A percentile compares a stretch with the other conserved stretches of the same genome.
Evolutionary conservation across 768 basidiomycete species (phyloP).

Genomic region (Psilocybe tampanensis): DNA sequence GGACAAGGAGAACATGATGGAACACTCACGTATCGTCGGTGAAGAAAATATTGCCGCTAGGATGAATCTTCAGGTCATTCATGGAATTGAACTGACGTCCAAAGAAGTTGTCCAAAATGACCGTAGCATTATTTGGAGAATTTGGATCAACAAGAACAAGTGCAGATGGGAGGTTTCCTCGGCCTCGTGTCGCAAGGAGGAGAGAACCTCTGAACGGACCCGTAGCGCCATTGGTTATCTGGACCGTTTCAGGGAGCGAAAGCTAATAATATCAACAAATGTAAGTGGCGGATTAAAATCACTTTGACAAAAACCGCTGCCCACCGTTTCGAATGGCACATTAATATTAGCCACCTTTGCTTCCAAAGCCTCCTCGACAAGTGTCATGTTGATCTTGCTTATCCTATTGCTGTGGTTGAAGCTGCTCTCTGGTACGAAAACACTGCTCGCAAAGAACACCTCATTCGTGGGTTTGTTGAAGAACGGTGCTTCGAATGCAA

Average conservation of each 20-base stretch:
- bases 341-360: conserved; percentile 39
- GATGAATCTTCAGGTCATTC: conserved; percentile 77
- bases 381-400: conserved; percentile 59
- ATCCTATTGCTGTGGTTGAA: conserved; percentile 63
- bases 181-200: conserved; percentile 64
- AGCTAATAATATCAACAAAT: conserved; percentile 38
- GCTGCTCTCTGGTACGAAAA: conserved; percentile 65
- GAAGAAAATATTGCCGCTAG: conserved; percentile 63
- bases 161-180: conserved; percentile 59
- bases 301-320: background rate
- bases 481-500: conserved; percentile 79
- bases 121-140: conserved; percentile 64
- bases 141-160: conserved; percentile 64
- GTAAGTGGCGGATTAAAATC: background rate
- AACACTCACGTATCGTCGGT: conserved; percentile 33
- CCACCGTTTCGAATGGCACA: conserved; percentile 31
- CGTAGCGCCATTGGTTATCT: conserved; percentile 72
- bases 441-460: conserved; percentile 71
- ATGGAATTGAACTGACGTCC: conserved; percentile 81
- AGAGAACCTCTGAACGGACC: conserved; percentile 60
- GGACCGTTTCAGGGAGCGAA: conserved; percentile 53
- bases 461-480: conserved; percentile 64
- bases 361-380: conserved; percentile 47
- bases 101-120: conserved; percentile 75
- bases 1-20: background rate